Evolutionary conservation across 345 rosid species (phyloP).

Genomic region (Fremontodendron californicum): DNA sequence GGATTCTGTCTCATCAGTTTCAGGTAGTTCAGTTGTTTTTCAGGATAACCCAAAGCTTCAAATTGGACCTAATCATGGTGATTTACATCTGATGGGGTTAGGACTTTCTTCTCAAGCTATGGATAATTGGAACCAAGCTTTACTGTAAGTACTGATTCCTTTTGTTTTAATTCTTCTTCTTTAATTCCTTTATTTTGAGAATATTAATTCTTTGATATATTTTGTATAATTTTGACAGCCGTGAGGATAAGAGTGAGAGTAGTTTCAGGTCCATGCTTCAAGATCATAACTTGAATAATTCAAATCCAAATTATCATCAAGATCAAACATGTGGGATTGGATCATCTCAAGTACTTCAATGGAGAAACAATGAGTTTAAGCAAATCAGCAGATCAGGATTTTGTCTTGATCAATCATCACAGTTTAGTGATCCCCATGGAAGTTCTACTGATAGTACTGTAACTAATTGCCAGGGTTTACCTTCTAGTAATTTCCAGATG

Average conservation of each 20-base stretch:
- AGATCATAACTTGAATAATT: constrained; percentile 44
- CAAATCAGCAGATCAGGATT: constrained; percentile 51
- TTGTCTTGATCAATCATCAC: constrained; percentile 48
- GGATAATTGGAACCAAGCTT: constrained; percentile 86
- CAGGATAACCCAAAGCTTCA: constrained; percentile 50
- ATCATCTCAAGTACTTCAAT: constrained; percentile 41
- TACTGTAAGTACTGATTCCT: constrained; percentile 53
- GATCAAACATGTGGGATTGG: constrained; percentile 35
- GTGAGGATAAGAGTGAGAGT: constrained; percentile 62
- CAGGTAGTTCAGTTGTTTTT: constrained; percentile 46
- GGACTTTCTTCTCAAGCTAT: constrained; percentile 81
- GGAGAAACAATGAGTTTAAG: constrained; percentile 37
- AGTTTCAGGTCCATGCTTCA: constrained; percentile 70
- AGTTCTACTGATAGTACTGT: constrained; percentile 56
- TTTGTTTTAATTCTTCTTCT: no score
- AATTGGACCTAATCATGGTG: constrained; percentile 26
- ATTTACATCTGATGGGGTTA: constrained; percentile 76
- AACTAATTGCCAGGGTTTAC: constrained; percentile 23
- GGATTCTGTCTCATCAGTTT: constrained; percentile 45
- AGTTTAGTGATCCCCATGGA: constrained; percentile 61
- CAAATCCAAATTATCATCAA: constrained; percentile 38
- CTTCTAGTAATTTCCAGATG: constrained; percentile 41
- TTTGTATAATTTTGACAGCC: constrained; percentile 31
- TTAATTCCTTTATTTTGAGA: background rate
- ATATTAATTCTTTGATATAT: no score